phyloP scores from a whole-genome alignment of 2,329 filamentous ascomycete genomes.

The Xylariaceae sp. region DNA sequence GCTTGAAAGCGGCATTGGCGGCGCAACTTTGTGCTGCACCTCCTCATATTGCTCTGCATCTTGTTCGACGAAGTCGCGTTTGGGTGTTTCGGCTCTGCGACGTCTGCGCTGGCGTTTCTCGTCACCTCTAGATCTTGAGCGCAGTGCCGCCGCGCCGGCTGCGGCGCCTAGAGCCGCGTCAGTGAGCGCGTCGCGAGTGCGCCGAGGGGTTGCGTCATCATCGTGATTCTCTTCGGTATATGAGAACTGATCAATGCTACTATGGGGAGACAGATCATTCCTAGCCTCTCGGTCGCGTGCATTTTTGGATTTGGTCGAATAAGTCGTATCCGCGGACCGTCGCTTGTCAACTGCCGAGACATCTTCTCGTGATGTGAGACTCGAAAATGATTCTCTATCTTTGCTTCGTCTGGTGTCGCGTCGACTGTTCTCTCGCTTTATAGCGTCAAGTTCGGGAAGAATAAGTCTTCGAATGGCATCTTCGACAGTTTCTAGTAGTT shows the following conservation, averaged over 20 bases:
- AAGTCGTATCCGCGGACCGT: slow-evolving; percentile 48
- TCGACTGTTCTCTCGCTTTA: slow-evolving; percentile 86
- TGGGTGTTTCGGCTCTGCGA: slow-evolving; percentile 47
- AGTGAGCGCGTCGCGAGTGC: slow-evolving; percentile 34
- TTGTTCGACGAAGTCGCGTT: slow-evolving; percentile 44
- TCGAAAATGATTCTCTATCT: slow-evolving; percentile 59
- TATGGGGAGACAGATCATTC: slow-evolving; percentile 50
- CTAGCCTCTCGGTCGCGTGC: slow-evolving; percentile 51
- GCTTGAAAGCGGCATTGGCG: slow-evolving; percentile 85
- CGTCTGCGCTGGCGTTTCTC: slow-evolving; percentile 52
- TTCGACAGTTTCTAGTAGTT: slow-evolving; percentile 84
- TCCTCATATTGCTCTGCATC: slow-evolving; percentile 50
- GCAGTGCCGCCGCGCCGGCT: slow-evolving; percentile 33
- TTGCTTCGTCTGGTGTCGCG: slow-evolving; percentile 52
- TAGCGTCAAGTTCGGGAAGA: slow-evolving; percentile 81
- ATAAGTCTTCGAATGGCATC: slow-evolving; percentile 88
- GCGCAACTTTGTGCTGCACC: slow-evolving; percentile 54
- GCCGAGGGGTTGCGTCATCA: slow-evolving; percentile 44
- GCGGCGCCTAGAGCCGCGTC: slow-evolving; percentile 43
- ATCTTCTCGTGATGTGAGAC: slow-evolving; percentile 53
- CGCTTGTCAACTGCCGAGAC: slow-evolving; percentile 50
- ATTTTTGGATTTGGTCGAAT: slow-evolving; percentile 44
- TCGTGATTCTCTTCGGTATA: slow-evolving; percentile 42
- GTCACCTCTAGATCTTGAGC: slow-evolving; percentile 39
- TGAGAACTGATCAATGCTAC: slow-evolving; percentile 45